Conservation (phyloP, 495 filamentous ascomycete species). For the Daldinia caldariorum region DNA sequence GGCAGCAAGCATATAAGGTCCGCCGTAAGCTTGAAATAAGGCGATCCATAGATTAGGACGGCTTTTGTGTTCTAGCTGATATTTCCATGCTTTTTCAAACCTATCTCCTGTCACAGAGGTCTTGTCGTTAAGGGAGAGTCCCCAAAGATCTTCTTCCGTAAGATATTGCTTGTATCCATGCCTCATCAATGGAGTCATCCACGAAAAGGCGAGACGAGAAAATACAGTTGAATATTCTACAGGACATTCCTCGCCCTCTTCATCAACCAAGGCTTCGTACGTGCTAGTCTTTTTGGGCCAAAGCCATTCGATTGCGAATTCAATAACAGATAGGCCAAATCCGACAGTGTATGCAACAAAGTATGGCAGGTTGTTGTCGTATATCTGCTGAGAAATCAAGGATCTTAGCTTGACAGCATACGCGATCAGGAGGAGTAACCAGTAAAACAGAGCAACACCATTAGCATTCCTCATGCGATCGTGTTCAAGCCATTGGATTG, state of each 20-base stretch:
- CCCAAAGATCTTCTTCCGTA: conserved; percentile 98
- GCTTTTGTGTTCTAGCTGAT: conserved; percentile 74
- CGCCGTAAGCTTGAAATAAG: conserved; percentile 85
- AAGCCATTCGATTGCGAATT: conserved; percentile 89
- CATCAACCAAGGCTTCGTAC: conserved; percentile 85
- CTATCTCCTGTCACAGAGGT: conserved; percentile 72
- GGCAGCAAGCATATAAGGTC: conserved; percentile 79
- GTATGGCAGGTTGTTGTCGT: conserved; percentile 71
- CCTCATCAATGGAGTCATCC: conserved; percentile 99
- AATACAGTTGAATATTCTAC: conserved; percentile 95
- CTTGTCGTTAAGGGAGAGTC: conserved; percentile 80
- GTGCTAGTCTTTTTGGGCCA: conserved; percentile 85
- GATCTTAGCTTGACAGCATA: conserved; percentile 89
- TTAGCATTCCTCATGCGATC: conserved; percentile 87
- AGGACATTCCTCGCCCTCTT: conserved; percentile 84
- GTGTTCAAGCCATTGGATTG: conserved; percentile 94
- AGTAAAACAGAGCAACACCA: conserved; percentile 94
- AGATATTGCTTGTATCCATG: conserved; percentile 91
- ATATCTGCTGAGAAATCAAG: conserved; percentile 78
- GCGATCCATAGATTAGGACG: conserved; percentile 91
- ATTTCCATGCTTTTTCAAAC: conserved; percentile 80
- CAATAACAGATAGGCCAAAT: conserved; percentile 73
- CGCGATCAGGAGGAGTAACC: conserved; percentile 86
- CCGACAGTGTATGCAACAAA: conserved; percentile 82
- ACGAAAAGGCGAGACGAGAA: conserved; percentile 92